Conservation (phyloP, 345 rosid species). For the Draba incana region DNA sequence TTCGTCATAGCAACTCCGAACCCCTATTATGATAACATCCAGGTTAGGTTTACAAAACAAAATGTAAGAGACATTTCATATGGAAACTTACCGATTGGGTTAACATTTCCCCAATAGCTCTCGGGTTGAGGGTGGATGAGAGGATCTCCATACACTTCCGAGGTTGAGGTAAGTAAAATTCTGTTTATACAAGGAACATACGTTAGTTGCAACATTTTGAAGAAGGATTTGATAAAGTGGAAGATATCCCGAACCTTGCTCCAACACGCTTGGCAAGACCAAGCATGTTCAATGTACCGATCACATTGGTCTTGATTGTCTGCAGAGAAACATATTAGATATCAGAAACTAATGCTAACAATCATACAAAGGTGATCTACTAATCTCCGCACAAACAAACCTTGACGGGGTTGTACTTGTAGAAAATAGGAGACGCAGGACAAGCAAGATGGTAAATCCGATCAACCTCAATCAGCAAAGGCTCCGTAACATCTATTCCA, state of each 20-base stretch:
- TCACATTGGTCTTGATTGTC: conserved; percentile 98
- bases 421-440: conserved; percentile 98
- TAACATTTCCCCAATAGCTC: conserved; percentile 96
- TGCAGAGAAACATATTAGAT: conserved; percentile 36
- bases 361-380: not conserved
- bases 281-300: conserved; percentile 92
- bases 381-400: conserved; percentile 31
- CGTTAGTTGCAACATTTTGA: not conserved
- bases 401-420: conserved; percentile 98
- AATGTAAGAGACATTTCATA: not conserved
- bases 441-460: conserved; percentile 94
- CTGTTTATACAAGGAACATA: conserved; percentile 27
- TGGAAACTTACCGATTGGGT: conserved; percentile 74
- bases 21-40: conserved; percentile 51
- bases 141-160: conserved; percentile 97
- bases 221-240: not conserved
- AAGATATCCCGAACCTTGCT: conserved; percentile 61
- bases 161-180: conserved; percentile 52
- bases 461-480: conserved; percentile 88
- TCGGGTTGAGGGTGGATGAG: conserved; percentile 92
- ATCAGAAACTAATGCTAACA: not conserved
- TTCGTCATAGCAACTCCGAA: conserved; percentile 94
- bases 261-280: conserved; percentile 99
- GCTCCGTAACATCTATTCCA: conserved; percentile 81
- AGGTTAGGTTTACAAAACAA: conserved; percentile 1